These are phyloP conservation scores for Pelargonium australe DNA, from an alignment of 441 rosid species.

Conservation along the genomic window DNA sequence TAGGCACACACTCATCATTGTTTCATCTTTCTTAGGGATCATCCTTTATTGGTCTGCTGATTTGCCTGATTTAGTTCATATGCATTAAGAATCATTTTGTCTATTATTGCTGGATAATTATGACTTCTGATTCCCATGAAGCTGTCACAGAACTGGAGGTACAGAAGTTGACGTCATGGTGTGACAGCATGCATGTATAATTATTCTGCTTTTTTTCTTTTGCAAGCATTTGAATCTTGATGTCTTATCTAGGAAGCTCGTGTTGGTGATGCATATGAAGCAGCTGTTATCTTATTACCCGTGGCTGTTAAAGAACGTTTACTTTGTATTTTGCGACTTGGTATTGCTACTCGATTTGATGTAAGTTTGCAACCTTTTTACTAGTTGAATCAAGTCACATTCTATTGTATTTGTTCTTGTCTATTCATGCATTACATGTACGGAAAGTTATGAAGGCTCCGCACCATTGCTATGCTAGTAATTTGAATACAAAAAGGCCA, in stretches of 20 bases:
- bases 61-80: background rate
- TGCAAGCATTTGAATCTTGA: background rate
- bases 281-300: constrained; percentile 15
- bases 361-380: constrained; percentile 4
- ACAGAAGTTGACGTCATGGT: background rate
- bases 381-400: background rate
- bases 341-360: constrained; percentile 10
- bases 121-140: background rate
- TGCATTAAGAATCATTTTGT: background rate
- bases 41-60: background rate
- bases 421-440: background rate
- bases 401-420: background rate
- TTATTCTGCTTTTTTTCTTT: background rate
- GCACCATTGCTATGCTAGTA: background rate
- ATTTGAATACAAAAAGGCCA: background rate
- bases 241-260: constrained; percentile 1
- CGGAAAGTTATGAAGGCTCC: background rate
- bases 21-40: background rate
- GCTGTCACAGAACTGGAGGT: background rate
- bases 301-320: constrained; percentile 15
- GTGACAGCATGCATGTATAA: background rate
- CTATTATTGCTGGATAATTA: background rate
- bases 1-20: background rate
- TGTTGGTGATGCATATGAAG: constrained; percentile 1
- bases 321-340: constrained; percentile 13